Base-by-base conservation (phyloP, 805 yeast genomes). In the Myxozyma monticola region DNA sequence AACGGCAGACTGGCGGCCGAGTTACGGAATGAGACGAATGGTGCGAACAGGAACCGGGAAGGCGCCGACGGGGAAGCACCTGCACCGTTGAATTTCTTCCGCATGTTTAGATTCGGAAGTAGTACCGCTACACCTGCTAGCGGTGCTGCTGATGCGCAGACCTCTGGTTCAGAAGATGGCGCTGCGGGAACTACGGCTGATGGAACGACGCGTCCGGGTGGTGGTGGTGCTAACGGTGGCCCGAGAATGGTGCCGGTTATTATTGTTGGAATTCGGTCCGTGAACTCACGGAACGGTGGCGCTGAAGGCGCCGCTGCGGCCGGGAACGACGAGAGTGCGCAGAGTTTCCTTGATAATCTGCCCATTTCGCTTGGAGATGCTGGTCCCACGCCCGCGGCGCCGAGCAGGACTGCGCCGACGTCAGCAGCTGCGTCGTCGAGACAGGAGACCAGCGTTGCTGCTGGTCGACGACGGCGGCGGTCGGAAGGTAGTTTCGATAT, bases 251-350 rank as follows among this genome's bases (percentile, higher is more conserved):
- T 76, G 2, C 81, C 81, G 0, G 76, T 77, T 2, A 65, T 77
- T 49, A 72, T 77, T 21, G 71, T 77, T 18, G 79, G 81, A 4
- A 74, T 77, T 20, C 64, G 80, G 7, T 73, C 79, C 0, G 72
- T 63, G 45, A 37, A 43, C 21, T 25, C 51, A 7, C 25, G 39
- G 12, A 52, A 14, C 9, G n/a, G 15, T n/a, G 52, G 43, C 31
- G 42, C 37, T 22, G 49, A 46, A 30, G 45, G 49, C 41, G 42
- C 45, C 21, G 4, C 48, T 12, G 45, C 42, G 1, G 38, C 31
- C 21, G 42, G 40, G 12, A 28, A 42, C 26, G 42, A 29, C n/a
- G 48, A 30, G 17, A 24, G 35, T 4, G 34, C 39, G 18, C 46
- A 46, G 17, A 28, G 55, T 21, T 31, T 49, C 29, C 30, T 40